Conservation (phyloP, 371 early-diverging fungal genomes). For the Amoeboaphelidium occidentale region DNA sequence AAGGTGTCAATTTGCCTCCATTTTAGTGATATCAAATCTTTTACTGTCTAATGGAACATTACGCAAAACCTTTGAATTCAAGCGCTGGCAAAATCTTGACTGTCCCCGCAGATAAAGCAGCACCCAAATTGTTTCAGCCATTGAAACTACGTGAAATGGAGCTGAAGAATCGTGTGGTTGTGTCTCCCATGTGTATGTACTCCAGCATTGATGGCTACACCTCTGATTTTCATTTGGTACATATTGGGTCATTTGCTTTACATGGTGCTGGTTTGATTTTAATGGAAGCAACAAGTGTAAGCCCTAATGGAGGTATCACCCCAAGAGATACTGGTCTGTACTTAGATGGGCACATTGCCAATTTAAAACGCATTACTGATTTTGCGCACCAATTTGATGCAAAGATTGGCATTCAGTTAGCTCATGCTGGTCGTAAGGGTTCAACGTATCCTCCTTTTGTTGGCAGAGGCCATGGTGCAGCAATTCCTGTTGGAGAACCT, state of each 20-base stretch:
- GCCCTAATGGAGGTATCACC: slow-evolving; percentile 43
- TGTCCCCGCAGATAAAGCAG: too few species aligned
- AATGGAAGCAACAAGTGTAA: slow-evolving; percentile 53
- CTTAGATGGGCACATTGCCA: slow-evolving; percentile 40
- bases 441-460: slow-evolving; percentile 23
- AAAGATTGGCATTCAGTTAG: slow-evolving; percentile 42
- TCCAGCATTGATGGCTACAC: not conserved
- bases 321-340: slow-evolving; percentile 49
- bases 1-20: too few species aligned
- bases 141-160: slow-evolving; percentile 24
- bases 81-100: too few species aligned
- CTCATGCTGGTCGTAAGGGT: slow-evolving; percentile 58
- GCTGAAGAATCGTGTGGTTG: slow-evolving; percentile 41
- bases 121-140: slow-evolving; percentile 40
- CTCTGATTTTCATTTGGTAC: slow-evolving; percentile 26
- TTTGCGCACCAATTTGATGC: slow-evolving; percentile 27
- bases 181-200: slow-evolving; percentile 53
- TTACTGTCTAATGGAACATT: too few species aligned
- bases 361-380: slow-evolving; percentile 28
- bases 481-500: not conserved
- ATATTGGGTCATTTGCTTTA: slow-evolving; percentile 37
- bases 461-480: not conserved
- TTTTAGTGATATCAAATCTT: too few species aligned
- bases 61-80: too few species aligned
- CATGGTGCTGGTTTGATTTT: slow-evolving; percentile 45